phyloP scores from a whole-genome alignment of 2,329 filamentous ascomycete species.

The Lasiodiplodia gonubiensis region DNA sequence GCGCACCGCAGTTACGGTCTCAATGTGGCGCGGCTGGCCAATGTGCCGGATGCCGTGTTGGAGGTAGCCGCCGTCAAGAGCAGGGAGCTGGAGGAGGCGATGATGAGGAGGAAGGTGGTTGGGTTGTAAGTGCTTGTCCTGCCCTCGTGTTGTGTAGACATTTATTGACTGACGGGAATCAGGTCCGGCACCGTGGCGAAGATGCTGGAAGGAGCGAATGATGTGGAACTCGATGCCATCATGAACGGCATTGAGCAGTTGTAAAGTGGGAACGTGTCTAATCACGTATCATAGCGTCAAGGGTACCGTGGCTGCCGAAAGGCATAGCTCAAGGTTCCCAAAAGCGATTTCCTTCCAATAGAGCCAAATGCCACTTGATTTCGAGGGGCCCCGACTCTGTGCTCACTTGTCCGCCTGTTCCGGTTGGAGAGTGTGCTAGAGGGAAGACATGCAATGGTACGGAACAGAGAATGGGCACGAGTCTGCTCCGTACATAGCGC shows the following conservation, averaged over 20 bases:
- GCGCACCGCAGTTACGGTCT: slow-evolving; percentile 93
- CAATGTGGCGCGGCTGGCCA: slow-evolving; percentile 87
- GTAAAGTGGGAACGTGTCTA: neutral
- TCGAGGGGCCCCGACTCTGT: neutral
- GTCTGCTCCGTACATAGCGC: no score
- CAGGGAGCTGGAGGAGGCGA: slow-evolving; percentile 74
- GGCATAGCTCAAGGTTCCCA: neutral
- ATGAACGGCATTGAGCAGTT: slow-evolving; percentile 28
- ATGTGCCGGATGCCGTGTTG: slow-evolving; percentile 76
- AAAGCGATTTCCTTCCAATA: neutral
- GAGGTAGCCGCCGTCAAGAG: slow-evolving; percentile 83
- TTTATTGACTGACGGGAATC: neutral
- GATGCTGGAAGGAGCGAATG: slow-evolving; percentile 30
- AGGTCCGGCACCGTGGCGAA: slow-evolving; percentile 16
- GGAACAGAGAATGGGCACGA: no score
- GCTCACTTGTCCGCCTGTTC: neutral
- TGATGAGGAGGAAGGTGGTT: slow-evolving; percentile 34
- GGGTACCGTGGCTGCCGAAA: neutral
- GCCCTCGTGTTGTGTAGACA: neutral
- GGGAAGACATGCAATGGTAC: neutral
- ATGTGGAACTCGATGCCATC: slow-evolving; percentile 20
- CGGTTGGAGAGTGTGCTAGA: neutral
- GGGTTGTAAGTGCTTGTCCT: slow-evolving; percentile 20
- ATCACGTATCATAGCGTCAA: neutral
- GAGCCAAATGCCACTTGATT: neutral